Percentiles rank a stretch among this genome's conserved stretches.
phyloP scores from a whole-genome alignment of 345 rosid genomes.

The Anacardium occidentale region DNA sequence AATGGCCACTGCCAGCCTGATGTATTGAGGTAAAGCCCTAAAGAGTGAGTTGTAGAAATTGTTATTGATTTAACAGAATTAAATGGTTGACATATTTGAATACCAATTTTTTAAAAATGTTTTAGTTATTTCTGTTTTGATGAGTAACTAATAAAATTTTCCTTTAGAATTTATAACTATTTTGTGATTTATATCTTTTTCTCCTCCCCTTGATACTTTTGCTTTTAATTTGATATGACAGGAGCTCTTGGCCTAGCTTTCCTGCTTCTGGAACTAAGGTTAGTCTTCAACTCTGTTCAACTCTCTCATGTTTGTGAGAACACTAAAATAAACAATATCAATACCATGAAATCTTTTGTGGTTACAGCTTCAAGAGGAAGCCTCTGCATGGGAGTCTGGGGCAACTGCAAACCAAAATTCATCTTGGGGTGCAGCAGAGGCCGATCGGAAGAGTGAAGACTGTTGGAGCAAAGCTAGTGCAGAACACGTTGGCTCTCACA shows the following conservation, averaged over 20 bases:
- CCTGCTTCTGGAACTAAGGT: conserved; percentile 38
- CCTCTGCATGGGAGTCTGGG: conserved; percentile 45
- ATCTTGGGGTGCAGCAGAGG: conserved; percentile 51
- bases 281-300: conserved; percentile 12
- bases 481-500: conserved; percentile 30
- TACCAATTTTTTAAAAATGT: no score
- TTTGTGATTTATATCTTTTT: background rate
- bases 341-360: background rate
- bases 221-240: conserved; percentile 27
- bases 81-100: background rate
- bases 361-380: conserved; percentile 35
- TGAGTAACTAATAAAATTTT: background rate
- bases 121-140: background rate
- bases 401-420: conserved; percentile 37
- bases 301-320: background rate
- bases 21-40: background rate
- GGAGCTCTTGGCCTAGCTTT: conserved; percentile 53
- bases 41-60: background rate
- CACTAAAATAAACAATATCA: background rate
- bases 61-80: conserved; percentile 5
- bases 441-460: conserved; percentile 36
- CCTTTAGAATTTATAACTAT: background rate
- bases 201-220: background rate
- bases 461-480: conserved; percentile 53
- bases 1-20: background rate